Base-by-base conservation (phyloP, 371 early-diverging fungal genomes). In the Scutellospora calospora region DNA sequence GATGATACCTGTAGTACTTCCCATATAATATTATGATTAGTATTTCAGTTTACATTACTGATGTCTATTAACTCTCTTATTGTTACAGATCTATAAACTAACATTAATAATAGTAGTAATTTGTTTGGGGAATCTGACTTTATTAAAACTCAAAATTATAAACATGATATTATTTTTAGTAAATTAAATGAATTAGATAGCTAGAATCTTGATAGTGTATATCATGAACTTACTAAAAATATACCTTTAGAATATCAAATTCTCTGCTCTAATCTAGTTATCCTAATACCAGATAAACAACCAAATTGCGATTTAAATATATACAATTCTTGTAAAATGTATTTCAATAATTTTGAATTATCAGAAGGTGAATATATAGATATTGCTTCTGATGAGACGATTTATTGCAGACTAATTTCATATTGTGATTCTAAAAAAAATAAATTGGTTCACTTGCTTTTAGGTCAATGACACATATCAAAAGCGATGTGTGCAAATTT, bases 121-220 rank as follows among this genome's bases (percentile, higher is more conserved):
- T 31, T 35, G 20, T 55, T 33, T 59, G 54, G 16, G 4, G n/a
- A 20, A 55, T 54, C 18, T 35, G 14, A 74, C 6, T 27, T 12
- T 6, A 25, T 25, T 1, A 55, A 55, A 54, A 38, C 3, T 33
- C 12, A 18, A 31, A 8, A 12, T 66, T 29, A 3, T 29, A 16
- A 66, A 66, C 18, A 66, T 66, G 5, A 66, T 20, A 29, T 5
- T 66, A 31, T 74, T 74, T 29, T 74, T 35, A 54, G 29, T 54
- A n/a, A 74, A 9, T 14, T 74, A 1, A 33, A 55, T 12, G 31
- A 38, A 57, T 57, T 29, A 33, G 41, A 41, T 41, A 22, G 0
- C 20, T n/a, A 63, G 25, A 14, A 18, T 20, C 18, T 31, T 31
- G 54, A 29, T 66, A 22, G 16, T 35, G 45, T 76, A n/a, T 20